Evolutionary conservation across 257 asterid species (phyloP).

Genomic region (Nicotiana paniculata): DNA sequence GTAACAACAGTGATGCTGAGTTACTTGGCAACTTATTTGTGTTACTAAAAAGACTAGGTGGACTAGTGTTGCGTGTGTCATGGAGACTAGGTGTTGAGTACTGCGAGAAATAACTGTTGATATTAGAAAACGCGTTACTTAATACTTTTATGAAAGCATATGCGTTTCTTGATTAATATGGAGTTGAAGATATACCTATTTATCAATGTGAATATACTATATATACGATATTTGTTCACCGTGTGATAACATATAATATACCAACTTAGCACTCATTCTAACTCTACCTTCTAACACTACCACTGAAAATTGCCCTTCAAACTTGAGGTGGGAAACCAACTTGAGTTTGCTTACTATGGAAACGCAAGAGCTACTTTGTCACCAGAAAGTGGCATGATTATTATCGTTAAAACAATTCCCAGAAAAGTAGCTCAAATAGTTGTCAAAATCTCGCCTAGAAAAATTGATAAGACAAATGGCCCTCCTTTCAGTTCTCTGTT

Average conservation of each 20-base stretch:
- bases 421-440: neutral
- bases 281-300: neutral
- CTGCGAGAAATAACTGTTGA: neutral
- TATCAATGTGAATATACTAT: neutral
- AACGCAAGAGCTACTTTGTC: neutral
- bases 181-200: neutral
- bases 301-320: conserved; percentile 1
- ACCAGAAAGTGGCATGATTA: neutral
- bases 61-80: neutral
- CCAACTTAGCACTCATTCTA: neutral
- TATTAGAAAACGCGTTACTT: neutral
- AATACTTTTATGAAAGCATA: neutral
- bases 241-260: neutral
- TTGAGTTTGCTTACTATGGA: neutral
- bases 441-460: neutral
- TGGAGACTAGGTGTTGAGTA: neutral
- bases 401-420: neutral
- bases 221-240: neutral
- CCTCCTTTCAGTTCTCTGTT: no score
- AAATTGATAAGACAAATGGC: neutral
- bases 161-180: neutral
- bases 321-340: neutral
- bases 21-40: neutral
- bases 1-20: neutral
- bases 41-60: neutral